phyloP scores from a whole-genome alignment of 1,284 basidiomycete species.

The Apiotrichum laibachii region DNA sequence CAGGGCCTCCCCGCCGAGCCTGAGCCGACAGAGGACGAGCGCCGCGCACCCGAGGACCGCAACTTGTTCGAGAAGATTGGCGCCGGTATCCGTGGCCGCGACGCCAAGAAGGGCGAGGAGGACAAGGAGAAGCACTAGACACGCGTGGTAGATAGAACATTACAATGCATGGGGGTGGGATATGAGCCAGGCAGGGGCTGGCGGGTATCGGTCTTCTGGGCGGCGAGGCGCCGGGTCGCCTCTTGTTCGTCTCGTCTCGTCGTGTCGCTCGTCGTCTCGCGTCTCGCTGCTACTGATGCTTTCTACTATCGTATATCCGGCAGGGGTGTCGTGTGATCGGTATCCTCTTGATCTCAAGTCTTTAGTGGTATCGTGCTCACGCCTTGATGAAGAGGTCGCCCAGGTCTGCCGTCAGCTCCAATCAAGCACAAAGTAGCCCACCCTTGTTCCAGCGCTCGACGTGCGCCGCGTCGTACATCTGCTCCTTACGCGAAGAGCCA shows the following conservation, averaged over 20 bases:
- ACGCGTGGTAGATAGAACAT: not conserved
- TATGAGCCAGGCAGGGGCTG: not conserved
- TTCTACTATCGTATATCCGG: too few species aligned
- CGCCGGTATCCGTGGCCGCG: not conserved
- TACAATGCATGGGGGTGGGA: slow-evolving; percentile 3
- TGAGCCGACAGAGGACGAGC: slow-evolving; percentile 1
- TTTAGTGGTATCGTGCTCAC: not conserved
- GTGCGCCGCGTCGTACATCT: slow-evolving; percentile 36
- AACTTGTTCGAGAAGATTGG: slow-evolving; percentile 3
- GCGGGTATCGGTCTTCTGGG: not conserved
- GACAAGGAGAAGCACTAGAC: not conserved
- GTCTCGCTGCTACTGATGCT: too few species aligned
- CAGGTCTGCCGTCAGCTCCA: slow-evolving; percentile 30
- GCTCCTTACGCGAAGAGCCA: not conserved
- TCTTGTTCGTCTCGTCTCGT: too few species aligned
- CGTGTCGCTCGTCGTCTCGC: too few species aligned
- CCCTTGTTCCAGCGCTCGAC: slow-evolving; percentile 44
- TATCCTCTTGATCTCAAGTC: not conserved
- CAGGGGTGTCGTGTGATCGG: not conserved
- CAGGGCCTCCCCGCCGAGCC: slow-evolving; percentile 4
- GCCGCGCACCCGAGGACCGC: not conserved
- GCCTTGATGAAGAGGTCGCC: slow-evolving; percentile 33
- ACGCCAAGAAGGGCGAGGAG: not conserved
- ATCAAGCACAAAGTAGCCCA: slow-evolving; percentile 12
- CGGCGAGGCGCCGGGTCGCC: too few species aligned